phyloP scores from a whole-genome alignment of 108 stramenopile species.

The Conticribra weissflogii region DNA sequence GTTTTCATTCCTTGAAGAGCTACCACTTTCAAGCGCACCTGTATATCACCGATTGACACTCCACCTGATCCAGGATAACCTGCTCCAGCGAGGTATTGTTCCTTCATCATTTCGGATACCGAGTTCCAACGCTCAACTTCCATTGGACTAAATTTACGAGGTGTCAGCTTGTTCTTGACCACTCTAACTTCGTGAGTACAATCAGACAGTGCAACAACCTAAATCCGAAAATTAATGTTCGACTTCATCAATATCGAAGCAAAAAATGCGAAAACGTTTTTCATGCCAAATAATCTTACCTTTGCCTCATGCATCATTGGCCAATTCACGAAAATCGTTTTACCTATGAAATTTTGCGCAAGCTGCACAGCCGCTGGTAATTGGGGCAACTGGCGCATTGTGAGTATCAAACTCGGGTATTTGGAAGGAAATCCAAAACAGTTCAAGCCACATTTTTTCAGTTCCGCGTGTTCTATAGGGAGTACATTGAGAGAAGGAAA shows the following conservation, averaged over 20 bases:
- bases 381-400: conserved; percentile 72
- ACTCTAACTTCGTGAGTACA: conserved; percentile 64
- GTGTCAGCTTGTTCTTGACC: conserved; percentile 52
- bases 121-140: conserved; percentile 67
- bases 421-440: conserved; percentile 90
- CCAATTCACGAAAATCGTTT: conserved; percentile 94
- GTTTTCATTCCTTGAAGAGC: conserved; percentile 95
- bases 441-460: conserved; percentile 74
- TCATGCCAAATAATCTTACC: conserved; percentile 5
- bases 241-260: not conserved
- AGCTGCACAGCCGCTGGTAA: conserved; percentile 69
- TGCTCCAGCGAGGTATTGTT: conserved; percentile 77
- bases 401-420: conserved; percentile 87
- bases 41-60: conserved; percentile 87
- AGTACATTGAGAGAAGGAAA: conserved; percentile 92
- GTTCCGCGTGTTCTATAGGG: conserved; percentile 70
- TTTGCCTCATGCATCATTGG: conserved; percentile 98
- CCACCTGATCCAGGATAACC: conserved; percentile 86
- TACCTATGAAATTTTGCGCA: conserved; percentile 79
- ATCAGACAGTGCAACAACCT: conserved; percentile 89
- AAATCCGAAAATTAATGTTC: not conserved
- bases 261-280: not conserved
- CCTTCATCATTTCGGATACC: conserved; percentile 66
- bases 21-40: conserved; percentile 80
- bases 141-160: conserved; percentile 34